These are phyloP conservation scores for Lasiodiplodia sp. DNA, from an alignment of 2,329 filamentous ascomycete genomes.

Conservation along the genomic window DNA sequence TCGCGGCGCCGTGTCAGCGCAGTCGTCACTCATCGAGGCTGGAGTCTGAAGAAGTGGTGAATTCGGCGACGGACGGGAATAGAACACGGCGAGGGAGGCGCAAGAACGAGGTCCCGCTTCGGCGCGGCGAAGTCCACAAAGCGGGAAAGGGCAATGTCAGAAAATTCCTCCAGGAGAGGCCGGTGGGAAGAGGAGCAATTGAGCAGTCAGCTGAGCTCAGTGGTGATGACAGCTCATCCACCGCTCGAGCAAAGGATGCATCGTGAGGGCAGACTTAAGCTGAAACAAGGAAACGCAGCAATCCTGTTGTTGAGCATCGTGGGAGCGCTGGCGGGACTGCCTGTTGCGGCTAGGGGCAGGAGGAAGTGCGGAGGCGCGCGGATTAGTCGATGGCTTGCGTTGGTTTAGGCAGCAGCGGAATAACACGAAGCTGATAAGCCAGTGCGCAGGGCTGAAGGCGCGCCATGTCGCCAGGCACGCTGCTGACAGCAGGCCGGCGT, in stretches of 20 bases:
- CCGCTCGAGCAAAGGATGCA: neutral
- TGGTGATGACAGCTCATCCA: constrained; percentile 4
- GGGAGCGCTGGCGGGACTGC: constrained; percentile 1
- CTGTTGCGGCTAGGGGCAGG: neutral
- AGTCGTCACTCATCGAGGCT: constrained; percentile 17
- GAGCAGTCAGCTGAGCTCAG: neutral
- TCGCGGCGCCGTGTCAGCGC: constrained; percentile 13
- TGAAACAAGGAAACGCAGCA: neutral
- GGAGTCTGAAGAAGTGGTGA: neutral
- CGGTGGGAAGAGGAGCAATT: neutral
- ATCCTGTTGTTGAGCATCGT: constrained; percentile 4
- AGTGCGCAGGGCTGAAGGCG: constrained; percentile 1
- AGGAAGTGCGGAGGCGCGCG: constrained; percentile 9
- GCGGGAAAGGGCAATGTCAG: neutral
- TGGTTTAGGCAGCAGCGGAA: constrained; percentile 22
- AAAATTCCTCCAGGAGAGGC: neutral
- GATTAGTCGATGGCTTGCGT: constrained; percentile 4
- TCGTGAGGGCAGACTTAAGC: neutral
- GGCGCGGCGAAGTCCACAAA: neutral
- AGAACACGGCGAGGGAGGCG: neutral
- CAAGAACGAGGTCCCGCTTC: neutral
- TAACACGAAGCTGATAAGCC: constrained; percentile 20
- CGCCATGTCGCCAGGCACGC: constrained; percentile 20
- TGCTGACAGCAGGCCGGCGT: neutral
- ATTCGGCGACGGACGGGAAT: neutral